Evolutionary conservation across 2,329 filamentous ascomycete genomes (phyloP).

Genomic region (Acarospora socialis): DNA sequence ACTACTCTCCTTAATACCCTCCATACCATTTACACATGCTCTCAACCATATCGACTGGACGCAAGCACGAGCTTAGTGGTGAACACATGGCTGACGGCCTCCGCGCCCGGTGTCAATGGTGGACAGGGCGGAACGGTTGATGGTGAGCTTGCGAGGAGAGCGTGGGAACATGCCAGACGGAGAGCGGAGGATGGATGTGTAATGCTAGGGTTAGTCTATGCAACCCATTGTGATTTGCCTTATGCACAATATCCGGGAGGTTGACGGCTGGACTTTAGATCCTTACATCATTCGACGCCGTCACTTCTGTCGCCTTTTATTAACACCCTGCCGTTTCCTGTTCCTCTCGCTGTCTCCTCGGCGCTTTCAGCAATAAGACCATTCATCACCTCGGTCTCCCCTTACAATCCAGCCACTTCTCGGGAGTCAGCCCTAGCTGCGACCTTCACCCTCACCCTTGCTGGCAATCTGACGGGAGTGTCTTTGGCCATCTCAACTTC

Average conservation of each 20-base stretch:
- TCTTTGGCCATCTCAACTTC: slow-evolving; percentile 68
- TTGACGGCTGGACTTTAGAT: no score
- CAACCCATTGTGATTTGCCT: not conserved
- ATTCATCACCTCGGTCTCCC: slow-evolving; percentile 76
- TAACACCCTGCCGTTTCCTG: slow-evolving; percentile 60
- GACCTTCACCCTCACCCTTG: slow-evolving; percentile 65
- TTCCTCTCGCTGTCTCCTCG: slow-evolving; percentile 62
- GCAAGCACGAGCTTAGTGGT: slow-evolving; percentile 82
- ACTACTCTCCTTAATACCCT: slow-evolving; percentile 85
- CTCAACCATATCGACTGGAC: slow-evolving; percentile 74
- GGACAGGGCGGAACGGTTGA: slow-evolving; percentile 67
- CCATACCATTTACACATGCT: slow-evolving; percentile 74
- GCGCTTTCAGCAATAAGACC: slow-evolving; percentile 70
- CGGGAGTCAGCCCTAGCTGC: slow-evolving; percentile 70
- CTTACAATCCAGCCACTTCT: slow-evolving; percentile 72
- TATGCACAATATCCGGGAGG: no score
- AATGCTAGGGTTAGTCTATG: slow-evolving; percentile 56
- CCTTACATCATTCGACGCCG: slow-evolving; percentile 75
- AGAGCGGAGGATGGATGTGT: slow-evolving; percentile 93
- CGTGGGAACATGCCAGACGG: slow-evolving; percentile 92
- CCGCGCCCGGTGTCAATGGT: slow-evolving; percentile 54
- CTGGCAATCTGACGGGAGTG: slow-evolving; percentile 63
- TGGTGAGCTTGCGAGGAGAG: slow-evolving; percentile 57
- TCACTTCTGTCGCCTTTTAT: slow-evolving; percentile 74
- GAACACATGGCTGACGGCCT: slow-evolving; percentile 85